phyloP scores from a whole-genome alignment of 2,329 filamentous ascomycete species.

The Cercospora citrullina region DNA sequence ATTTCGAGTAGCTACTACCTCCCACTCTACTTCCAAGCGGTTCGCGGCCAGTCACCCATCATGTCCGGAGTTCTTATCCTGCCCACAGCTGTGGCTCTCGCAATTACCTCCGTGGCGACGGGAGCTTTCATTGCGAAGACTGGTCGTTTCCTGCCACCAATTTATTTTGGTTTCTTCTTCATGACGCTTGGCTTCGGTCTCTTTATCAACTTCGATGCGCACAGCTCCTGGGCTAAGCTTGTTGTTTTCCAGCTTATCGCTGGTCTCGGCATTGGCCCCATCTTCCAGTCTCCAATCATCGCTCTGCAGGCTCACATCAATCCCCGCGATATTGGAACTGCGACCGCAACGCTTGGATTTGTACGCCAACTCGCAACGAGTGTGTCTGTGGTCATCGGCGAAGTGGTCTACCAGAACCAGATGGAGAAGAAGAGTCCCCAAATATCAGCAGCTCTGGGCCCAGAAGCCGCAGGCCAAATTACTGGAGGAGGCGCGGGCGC shows the following conservation, averaged over 20 bases:
- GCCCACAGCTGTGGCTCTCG: slow-evolving; percentile 39
- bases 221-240: slow-evolving; percentile 42
- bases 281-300: slow-evolving; percentile 69
- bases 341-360: slow-evolving; percentile 67
- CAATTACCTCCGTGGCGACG: slow-evolving; percentile 37
- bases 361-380: slow-evolving; percentile 68
- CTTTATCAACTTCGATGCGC: slow-evolving; percentile 41
- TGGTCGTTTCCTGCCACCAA: slow-evolving; percentile 54
- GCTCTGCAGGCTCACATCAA: slow-evolving; percentile 65
- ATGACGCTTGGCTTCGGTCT: slow-evolving; percentile 44
- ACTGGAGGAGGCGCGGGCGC: slow-evolving; percentile 62
- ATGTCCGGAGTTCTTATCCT: slow-evolving; percentile 65
- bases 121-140: slow-evolving; percentile 49
- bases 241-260: slow-evolving; percentile 60
- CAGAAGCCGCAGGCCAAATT: slow-evolving; percentile 53
- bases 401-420: slow-evolving; percentile 76
- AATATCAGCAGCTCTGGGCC: slow-evolving; percentile 54
- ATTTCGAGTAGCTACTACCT: slow-evolving; percentile 76
- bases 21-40: slow-evolving; percentile 80
- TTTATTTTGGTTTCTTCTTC: slow-evolving; percentile 45
- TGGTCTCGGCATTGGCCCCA: slow-evolving; percentile 65
- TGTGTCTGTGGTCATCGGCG: slow-evolving; percentile 69
- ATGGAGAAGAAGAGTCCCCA: slow-evolving; percentile 59
- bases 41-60: slow-evolving; percentile 67
- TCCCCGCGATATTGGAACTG: slow-evolving; percentile 65